Base-by-base conservation (phyloP, 2,329 filamentous ascomycete genomes). In the Xylaria sp. region DNA sequence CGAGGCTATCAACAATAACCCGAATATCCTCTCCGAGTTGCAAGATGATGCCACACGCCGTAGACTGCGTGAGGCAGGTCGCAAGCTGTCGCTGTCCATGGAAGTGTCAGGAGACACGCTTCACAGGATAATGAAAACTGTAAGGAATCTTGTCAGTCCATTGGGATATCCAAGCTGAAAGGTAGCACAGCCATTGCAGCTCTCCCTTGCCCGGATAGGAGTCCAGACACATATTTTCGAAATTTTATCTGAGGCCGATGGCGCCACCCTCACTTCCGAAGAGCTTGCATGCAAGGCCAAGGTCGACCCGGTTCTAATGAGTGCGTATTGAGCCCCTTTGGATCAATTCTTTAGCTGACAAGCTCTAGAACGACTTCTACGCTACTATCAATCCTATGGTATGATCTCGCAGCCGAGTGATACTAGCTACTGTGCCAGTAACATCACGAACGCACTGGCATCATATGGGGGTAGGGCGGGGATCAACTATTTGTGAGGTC, bases 361-460 rank as follows among this genome's bases (percentile, higher is more conserved):
- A 2, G 1, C 2, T 38, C 4, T 38, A 66, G 64, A 55, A 29
- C 45, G 63, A 8, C 48, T 66, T 7, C 24, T 66, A 11, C 56
- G 64, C 11, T 66, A 63, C 21, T 65, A 65, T 41, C 62, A 66
- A 19, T 59, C 63, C 3, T 52, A 59, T 21, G 61, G 57, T 2
- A 62, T 66, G 26, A 29, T 65, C 8, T 54, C 54, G 5, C 63
- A 65, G n/a, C 47, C 43, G 1, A 47, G 21, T 11, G 48, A 60
- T 17, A 60, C 61, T 21, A 18, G 29, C 4, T 66, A 61, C 43
- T 19, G 44, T 4, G 50, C 63, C 17, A 66, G 57, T 37, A 64
- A 62, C 37, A 50, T 65, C 29, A 66, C 64, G 2, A 50, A 26
- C 20, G 57, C 56, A 7, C 21, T 66, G 9, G 40, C 56, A 6